Evolutionary conservation across 2,329 filamentous ascomycete species (phyloP), one percentile per base, ranked within the genome.

Genomic region (Aspergillus transmontanensis): DNA sequence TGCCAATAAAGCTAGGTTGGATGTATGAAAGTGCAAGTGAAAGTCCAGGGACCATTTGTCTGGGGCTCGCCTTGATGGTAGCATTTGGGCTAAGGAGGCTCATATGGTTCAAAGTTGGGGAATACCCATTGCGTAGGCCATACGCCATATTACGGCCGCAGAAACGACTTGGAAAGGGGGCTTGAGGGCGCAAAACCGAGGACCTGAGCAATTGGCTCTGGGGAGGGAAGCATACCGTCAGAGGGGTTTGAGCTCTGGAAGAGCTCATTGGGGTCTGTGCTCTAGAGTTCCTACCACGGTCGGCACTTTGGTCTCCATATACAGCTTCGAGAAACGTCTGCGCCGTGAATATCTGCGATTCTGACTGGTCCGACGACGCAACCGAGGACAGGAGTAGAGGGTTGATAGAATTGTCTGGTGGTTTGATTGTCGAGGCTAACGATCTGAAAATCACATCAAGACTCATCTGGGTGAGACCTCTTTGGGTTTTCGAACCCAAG

Each of bases 381-480:
- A 97, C 83, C 1, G 93, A 94, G 0, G 90, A 85, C 67, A 95
- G 88, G 6, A 91, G 84, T 1, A 86, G 80, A 1, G 87, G 84
- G 16, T 86, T 85, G 4, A 82, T 80, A 28, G 81, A 72, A 50
- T 74, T 73, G 59, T 81, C 81, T 28, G 84, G 80, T 58, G 91
- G 87, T 68, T 91, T 87, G 60, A 96, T 87, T 63, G 89, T 90
- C 21, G 86, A 81, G 62, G 87, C 88, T 57, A 97, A 87, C 51
- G 91, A 94, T 66, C 90, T 89, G 80, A 96, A 99, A 57, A 98
- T 85, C 46, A 96, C 86, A 73, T 98, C 94, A 60, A 99, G 89
- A 0, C 93, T 87, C 72, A 99, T 89, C 77, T 99, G 95, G 0
- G 93, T 96, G 59, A 99, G 82, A 66, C 95, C 95, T 68, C 94